Percentiles rank a stretch among this genome's conserved stretches.
These are phyloP conservation scores for Nicotiana benthamiana DNA, from an alignment of 257 asterid species.

Conservation along the genomic window DNA sequence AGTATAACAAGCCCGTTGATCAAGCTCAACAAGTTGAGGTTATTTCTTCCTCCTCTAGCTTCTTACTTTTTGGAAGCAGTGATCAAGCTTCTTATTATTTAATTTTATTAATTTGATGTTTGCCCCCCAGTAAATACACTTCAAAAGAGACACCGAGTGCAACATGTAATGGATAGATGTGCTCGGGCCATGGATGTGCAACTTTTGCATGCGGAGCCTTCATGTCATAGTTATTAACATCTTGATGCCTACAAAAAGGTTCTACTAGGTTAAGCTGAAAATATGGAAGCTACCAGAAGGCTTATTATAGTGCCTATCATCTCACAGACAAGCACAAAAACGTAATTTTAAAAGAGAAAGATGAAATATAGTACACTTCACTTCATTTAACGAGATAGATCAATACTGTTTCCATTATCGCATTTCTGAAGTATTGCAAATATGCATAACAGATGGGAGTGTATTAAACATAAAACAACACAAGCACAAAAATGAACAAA, in stretches of 20 bases:
- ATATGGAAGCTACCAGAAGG: not conserved
- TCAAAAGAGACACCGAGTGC: constrained; percentile 40
- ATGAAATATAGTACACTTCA: not conserved
- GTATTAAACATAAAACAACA: not conserved
- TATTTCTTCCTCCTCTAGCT: constrained; percentile 2
- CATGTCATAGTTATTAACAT: constrained; percentile 44
- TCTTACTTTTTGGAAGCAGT: not conserved
- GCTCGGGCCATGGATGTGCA: constrained; percentile 76
- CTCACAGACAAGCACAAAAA: not conserved
- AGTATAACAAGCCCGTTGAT: constrained; percentile 50
- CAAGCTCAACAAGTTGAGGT: constrained; percentile 89
- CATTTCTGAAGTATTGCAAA: not conserved
- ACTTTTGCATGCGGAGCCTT: constrained; percentile 68
- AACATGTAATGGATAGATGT: constrained; percentile 66
- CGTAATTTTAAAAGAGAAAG: not conserved
- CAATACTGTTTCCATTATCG: not conserved
- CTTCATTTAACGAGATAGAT: not conserved
- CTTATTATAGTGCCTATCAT: not conserved
- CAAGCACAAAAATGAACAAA: not conserved
- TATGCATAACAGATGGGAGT: not conserved
- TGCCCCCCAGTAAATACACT: not conserved
- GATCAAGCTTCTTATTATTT: not conserved
- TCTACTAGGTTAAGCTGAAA: not conserved
- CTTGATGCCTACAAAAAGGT: constrained; percentile 44
- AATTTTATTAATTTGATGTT: not conserved